Percentiles rank a stretch among this genome's conserved stretches.
Evolutionary conservation across 2,329 filamentous ascomycete species (phyloP).

Genomic region (Pseudogymnoascus verrucosus): DNA sequence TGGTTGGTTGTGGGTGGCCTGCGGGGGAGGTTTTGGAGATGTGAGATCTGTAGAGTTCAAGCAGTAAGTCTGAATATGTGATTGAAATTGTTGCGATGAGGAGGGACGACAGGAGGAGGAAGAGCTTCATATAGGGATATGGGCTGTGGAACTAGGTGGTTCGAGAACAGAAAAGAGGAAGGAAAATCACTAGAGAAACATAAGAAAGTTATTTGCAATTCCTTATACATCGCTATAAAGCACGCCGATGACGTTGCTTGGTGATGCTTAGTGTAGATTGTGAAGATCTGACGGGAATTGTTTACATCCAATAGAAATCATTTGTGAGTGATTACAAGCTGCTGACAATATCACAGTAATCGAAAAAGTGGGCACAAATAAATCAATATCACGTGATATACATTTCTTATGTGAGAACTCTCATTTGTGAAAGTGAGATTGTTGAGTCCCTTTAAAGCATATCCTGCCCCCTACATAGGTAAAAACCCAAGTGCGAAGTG

Average conservation of each 20-base stretch:
- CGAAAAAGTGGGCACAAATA: background rate
- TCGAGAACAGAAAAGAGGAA: constrained; percentile 21
- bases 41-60: constrained; percentile 10
- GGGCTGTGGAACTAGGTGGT: constrained; percentile 16
- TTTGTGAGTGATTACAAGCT: background rate
- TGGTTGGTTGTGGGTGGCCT: background rate
- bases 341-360: background rate
- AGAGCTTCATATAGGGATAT: constrained; percentile 28
- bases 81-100: constrained; percentile 27
- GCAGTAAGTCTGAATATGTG: constrained; percentile 16
- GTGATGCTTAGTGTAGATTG: constrained; percentile 2
- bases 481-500: background rate
- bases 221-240: background rate
- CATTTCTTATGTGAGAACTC: background rate
- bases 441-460: background rate
- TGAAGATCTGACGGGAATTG: background rate
- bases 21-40: background rate
- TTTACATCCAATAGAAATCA: background rate
- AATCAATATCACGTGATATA: background rate
- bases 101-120: constrained; percentile 24
- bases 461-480: no score
- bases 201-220: background rate
- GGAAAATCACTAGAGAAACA: background rate
- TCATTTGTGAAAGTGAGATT: background rate
- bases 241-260: background rate